Base-by-base conservation (phyloP, 768 basidiomycete genomes). In the Russula dissimulans region DNA sequence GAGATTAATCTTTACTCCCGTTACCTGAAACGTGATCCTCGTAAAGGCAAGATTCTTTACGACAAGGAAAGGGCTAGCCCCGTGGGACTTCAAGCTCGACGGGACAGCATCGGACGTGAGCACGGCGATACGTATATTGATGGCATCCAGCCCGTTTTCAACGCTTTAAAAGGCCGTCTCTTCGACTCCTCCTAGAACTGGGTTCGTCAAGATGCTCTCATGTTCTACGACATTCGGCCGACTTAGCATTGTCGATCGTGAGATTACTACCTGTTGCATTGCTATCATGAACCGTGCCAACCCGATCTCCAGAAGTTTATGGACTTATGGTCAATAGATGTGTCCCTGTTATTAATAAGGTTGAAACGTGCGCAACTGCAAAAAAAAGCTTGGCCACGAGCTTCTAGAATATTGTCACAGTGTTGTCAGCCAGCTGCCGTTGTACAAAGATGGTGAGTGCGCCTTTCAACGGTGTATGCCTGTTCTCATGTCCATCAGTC, bases 381-480 rank as follows among this genome's bases (percentile, higher is more conserved):
- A 97, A 97, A 97, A 97, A 74, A 88, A 95, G 72, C 97, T 98
- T 68, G 97, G 94, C 48, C 91, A 95, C 69, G 88, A 95, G 69
- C 81, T 98, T 54, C 87, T 98, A 64, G 86, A 97, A 73, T 98
- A 99, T 74, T 92, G 89, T 60, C 79, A 83, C 55, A 91, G 93
- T 70, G 89, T 89, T 43, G 72, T 97, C 32, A 84, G 81, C 15
- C 81, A 86, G 62, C 80, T 91, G 18, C 94, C 95, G 2, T 76
- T 94, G 6, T 97, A 97, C 75, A 95, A 94, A 76, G 95, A 97
- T 78, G 91, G 93, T 91, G 69, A 65, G 87, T 76, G 3, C n/a
- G 10, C 12, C 26, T 39, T 10, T 39, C 41, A 26, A n/a, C 39
- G 26, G 15, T 36, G 31, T 55, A 11, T 18, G 17, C 10, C 12